Base-by-base conservation (phyloP, 148 eudicot genomes). In the Rhododendron kiyosumense region DNA sequence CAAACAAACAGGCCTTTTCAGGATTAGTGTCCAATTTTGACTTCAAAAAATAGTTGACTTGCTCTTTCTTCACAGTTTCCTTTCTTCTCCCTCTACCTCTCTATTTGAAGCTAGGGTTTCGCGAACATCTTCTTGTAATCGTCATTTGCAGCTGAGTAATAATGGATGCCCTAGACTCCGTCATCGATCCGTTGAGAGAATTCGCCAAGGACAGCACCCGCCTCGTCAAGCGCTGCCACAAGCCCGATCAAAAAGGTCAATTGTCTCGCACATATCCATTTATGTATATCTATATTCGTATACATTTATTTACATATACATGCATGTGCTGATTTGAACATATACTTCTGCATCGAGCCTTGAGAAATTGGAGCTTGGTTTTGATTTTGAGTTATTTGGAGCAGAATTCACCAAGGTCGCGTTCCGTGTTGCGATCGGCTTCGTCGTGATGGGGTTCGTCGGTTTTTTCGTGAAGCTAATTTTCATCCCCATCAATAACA, bases 181-280 rank as follows among this genome's bases (percentile, higher is more conserved):
- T 92, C 30, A 85, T 93, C 87, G 94, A 93, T 87, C 95, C 95
- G 13, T 82, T 93, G 82, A 92, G 95, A 84, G 92, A 91, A 69
- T 93, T 93, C 90, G 87, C 94, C 32, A 93, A 89, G 90, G 94
- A 92, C 91, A 93, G 95, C 86, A 85, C 88, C 85, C 94, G 95
- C 38, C 94, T 93, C 30, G 94, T 93, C 82, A 93, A 92, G 82
- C 88, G 93, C 8, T 93, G 95, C 90, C 95, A 93, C 90, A 93
- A 93, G 84, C 95, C 95, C 86, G 95, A 93, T 89, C 91, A 89
- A 43, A 93, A 93, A 91, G 95, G 95, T 92, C 18, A 8, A 83
- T 85, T n/a, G n/a, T 41, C 7, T 43, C 13, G 3, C 28, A 67
- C 69, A 14, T 67, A 2, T 69, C 0, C 28, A 52, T 30, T 7